Conservation (phyloP, 2,329 filamentous ascomycete genomes). For the Dactylellina leptospora region DNA sequence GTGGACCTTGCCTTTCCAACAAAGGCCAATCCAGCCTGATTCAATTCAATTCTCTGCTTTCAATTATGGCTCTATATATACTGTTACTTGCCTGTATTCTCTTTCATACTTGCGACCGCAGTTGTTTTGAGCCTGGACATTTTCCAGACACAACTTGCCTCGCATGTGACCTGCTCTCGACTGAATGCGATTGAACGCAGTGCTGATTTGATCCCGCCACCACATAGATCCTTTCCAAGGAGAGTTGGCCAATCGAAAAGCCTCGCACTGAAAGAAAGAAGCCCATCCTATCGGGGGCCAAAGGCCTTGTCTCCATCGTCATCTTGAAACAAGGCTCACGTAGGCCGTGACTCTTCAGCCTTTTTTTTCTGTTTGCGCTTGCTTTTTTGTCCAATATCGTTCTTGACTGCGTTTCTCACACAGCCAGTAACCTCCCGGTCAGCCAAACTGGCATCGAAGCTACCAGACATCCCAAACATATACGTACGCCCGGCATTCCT, state of each 20-base stretch:
- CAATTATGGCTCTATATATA: too few species aligned
- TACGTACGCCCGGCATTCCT: slow-evolving; percentile 25
- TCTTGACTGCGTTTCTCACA: slow-evolving; percentile 24
- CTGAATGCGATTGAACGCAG: background rate
- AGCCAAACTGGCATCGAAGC: slow-evolving; percentile 21
- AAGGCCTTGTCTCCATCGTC: slow-evolving; percentile 37
- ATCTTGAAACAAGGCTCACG: slow-evolving; percentile 53
- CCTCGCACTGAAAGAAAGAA: background rate
- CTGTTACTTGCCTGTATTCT: background rate
- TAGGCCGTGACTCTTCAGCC: slow-evolving; percentile 48
- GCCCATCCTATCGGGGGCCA: slow-evolving; percentile 37
- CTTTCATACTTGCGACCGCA: slow-evolving; percentile 23
- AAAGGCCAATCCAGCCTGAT: background rate
- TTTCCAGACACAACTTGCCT: slow-evolving; percentile 37
- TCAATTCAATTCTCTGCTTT: background rate
- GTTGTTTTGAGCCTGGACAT: slow-evolving; percentile 35
- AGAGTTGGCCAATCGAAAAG: slow-evolving; percentile 41
- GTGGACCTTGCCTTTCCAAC: too few species aligned
- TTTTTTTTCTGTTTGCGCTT: slow-evolving; percentile 36
- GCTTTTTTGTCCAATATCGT: slow-evolving; percentile 45
- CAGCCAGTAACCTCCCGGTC: slow-evolving; percentile 13
- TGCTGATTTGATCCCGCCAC: slow-evolving; percentile 2
- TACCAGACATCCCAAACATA: slow-evolving; percentile 35
- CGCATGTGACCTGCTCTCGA: slow-evolving; percentile 31
- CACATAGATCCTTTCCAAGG: slow-evolving; percentile 28